These are phyloP conservation scores for Microsporum ferrugineum DNA, from an alignment of 2,329 filamentous ascomycete species.

Conservation along the genomic window DNA sequence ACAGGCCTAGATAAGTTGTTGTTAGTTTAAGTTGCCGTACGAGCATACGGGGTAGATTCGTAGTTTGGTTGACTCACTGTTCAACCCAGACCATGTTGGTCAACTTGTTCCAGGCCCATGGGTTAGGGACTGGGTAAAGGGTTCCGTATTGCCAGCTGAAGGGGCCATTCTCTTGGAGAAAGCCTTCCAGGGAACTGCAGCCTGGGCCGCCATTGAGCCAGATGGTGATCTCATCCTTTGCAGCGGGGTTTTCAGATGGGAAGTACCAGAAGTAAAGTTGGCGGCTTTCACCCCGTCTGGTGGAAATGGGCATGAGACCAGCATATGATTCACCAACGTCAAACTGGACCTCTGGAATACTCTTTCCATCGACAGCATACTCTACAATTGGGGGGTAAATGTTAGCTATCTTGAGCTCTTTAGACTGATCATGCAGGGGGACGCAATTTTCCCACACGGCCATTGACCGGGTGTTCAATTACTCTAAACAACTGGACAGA, in stretches of 20 bases:
- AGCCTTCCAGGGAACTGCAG: slow-evolving; percentile 51
- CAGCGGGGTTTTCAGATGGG: slow-evolving; percentile 35
- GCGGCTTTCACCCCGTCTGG: slow-evolving; percentile 33
- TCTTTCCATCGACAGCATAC: slow-evolving; percentile 53
- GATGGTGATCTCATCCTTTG: slow-evolving; percentile 35
- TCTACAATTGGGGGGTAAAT: slow-evolving; percentile 28
- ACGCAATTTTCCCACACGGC: neutral
- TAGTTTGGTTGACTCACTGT: slow-evolving; percentile 38
- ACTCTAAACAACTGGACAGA: neutral
- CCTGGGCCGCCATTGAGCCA: slow-evolving; percentile 45
- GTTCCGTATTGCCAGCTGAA: slow-evolving; percentile 60
- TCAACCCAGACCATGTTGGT: slow-evolving; percentile 70
- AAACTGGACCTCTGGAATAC: slow-evolving; percentile 57
- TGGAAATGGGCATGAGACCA: slow-evolving; percentile 44
- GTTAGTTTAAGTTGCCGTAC: slow-evolving; percentile 6
- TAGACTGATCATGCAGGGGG: neutral
- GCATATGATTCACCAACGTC: slow-evolving; percentile 48
- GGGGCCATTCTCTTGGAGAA: slow-evolving; percentile 67
- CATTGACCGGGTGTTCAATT: neutral
- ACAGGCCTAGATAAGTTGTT: slow-evolving; percentile 28
- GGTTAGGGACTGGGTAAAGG: slow-evolving; percentile 51
- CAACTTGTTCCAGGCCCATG: slow-evolving; percentile 62
- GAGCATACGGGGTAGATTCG: neutral
- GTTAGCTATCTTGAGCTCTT: neutral
- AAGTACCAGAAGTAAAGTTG: slow-evolving; percentile 42